Conservation (phyloP, 106 monocot species). For the Phalaenopsis aphrodite region DNA sequence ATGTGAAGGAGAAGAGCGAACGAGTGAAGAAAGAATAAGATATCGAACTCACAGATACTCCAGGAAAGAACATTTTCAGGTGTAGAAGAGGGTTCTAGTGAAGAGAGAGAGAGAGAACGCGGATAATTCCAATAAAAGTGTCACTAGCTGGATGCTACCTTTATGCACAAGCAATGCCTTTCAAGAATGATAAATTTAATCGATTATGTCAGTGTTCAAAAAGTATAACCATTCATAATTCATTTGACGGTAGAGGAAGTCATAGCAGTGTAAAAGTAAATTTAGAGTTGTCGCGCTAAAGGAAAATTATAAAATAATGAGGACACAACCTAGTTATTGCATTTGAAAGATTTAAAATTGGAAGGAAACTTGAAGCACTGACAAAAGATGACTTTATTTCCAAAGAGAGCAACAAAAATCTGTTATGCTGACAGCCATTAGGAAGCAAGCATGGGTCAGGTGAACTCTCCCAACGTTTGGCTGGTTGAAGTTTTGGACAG, state of each 20-base stretch:
- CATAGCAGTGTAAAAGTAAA: not conserved
- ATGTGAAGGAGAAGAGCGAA: not conserved
- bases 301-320: not conserved
- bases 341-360: not conserved
- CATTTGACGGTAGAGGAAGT: not conserved
- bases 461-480: not conserved
- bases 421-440: not conserved
- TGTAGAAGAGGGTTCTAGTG: not conserved
- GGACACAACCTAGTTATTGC: not conserved
- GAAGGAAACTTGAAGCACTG: not conserved
- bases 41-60: not conserved
- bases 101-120: not conserved
- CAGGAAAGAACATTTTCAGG: not conserved
- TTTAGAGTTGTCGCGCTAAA: not conserved
- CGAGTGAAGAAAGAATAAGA: not conserved
- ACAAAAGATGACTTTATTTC: not conserved
- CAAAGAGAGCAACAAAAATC: not conserved
- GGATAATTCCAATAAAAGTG: not conserved
- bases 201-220: not conserved
- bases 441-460: not conserved
- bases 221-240: not conserved
- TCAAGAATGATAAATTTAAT: not conserved
- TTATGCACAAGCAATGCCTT: not conserved
- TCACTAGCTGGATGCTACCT: not conserved
- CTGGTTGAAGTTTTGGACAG: not conserved